Evolutionary conservation across 2,329 filamentous ascomycete genomes (phyloP).

Genomic region (Arachnopeziza araneosa): DNA sequence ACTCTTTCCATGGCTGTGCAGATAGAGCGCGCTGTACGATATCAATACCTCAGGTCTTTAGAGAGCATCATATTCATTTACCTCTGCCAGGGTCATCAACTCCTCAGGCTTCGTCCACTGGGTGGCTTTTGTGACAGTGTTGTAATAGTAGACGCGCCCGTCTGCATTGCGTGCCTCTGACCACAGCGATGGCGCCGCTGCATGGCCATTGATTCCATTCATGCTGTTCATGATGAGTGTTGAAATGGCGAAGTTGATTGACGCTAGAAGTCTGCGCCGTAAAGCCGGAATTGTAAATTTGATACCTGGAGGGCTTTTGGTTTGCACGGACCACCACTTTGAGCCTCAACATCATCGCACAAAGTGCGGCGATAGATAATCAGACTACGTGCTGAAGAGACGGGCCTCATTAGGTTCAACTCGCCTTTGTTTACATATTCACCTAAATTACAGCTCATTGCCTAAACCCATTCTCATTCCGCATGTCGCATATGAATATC

Average conservation of each 20-base stretch:
- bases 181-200: conserved; percentile 53
- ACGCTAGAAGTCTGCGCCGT: neutral
- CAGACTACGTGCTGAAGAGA: no score
- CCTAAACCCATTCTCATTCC: no score
- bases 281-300: neutral
- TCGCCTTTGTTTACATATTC: no score
- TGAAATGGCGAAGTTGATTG: neutral
- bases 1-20: conserved; percentile 88
- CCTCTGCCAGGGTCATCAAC: conserved; percentile 78
- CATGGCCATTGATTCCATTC: conserved; percentile 30
- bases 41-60: conserved; percentile 6
- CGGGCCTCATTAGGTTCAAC: no score
- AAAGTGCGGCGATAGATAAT: no score
- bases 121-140: conserved; percentile 76
- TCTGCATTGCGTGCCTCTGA: conserved; percentile 76
- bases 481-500: no score
- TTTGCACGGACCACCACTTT: neutral
- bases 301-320: neutral
- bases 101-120: conserved; percentile 94
- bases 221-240: conserved; percentile 19
- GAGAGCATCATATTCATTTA: conserved; percentile 34
- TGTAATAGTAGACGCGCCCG: conserved; percentile 88
- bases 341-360: neutral
- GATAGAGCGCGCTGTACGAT: conserved; percentile 63
- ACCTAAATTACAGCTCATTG: no score